These are phyloP conservation scores for Aquilaria sinensis DNA, from an alignment of 345 rosid genomes.

Conservation along the genomic window DNA sequence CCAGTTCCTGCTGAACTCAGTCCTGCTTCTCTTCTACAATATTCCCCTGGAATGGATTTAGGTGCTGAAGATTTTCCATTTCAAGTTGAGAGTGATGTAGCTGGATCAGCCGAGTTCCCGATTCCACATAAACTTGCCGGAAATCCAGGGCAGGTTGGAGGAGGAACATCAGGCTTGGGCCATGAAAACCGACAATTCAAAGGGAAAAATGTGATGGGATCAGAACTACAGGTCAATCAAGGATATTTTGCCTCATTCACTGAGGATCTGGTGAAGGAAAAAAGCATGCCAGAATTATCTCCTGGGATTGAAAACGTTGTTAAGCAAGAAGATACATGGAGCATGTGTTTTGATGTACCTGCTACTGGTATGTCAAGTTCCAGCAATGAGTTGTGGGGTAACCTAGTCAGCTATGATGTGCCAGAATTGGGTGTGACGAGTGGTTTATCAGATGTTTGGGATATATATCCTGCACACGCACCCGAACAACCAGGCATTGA, in stretches of 20 bases:
- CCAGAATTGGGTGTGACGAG: constrained; percentile 43
- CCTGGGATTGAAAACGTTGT: constrained; percentile 28
- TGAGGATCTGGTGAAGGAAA: constrained; percentile 27
- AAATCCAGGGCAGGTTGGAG: constrained; percentile 19
- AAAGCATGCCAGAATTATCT: constrained; percentile 30
- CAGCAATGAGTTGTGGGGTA: constrained; percentile 46
- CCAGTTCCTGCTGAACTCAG: constrained; percentile 19
- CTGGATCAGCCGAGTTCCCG: constrained; percentile 13
- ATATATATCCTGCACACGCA: constrained; percentile 36
- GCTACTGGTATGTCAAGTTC: constrained; percentile 38
- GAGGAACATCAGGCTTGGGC: constrained; percentile 28
- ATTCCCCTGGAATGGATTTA: constrained; percentile 16
- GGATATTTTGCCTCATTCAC: constrained; percentile 53
- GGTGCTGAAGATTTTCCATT: constrained; percentile 22
- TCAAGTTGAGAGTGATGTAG: constrained; percentile 23
- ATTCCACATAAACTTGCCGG: constrained; percentile 11
- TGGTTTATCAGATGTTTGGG: constrained; percentile 69
- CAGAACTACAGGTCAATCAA: constrained; percentile 33
- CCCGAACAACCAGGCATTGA: constrained; percentile 38
- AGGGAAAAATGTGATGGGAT: constrained; percentile 37
- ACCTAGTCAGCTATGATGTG: constrained; percentile 31
- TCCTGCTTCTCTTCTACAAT: constrained; percentile 29
- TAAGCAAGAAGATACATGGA: constrained; percentile 62
- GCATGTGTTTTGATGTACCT: constrained; percentile 44
- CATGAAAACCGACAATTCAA: constrained; percentile 22